A percentile compares a stretch with the other conserved stretches of the same genome.
Evolutionary conservation across 192 early-diverging fungal species (phyloP).

Genomic region (Fimicolochytrium jonesii): DNA sequence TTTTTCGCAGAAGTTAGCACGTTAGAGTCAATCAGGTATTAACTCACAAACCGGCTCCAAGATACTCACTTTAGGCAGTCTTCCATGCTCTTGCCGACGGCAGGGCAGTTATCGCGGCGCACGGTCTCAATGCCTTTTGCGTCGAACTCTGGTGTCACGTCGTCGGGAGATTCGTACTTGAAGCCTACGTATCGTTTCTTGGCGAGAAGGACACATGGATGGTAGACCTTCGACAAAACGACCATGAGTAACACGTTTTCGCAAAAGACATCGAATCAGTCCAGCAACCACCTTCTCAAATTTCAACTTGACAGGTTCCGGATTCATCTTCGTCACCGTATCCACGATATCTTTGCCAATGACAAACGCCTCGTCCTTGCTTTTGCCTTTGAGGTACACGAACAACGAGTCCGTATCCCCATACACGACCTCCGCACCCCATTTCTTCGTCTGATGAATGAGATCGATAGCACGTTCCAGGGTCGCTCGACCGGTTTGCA

Average conservation of each 20-base stretch:
- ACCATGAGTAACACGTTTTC: background rate
- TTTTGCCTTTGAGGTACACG: slow-evolving; percentile 63
- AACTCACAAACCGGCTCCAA: background rate
- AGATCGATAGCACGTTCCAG: slow-evolving; percentile 69
- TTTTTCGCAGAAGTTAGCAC: background rate
- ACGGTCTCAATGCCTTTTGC: slow-evolving; percentile 96
- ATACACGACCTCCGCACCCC: slow-evolving; percentile 84
- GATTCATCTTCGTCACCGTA: slow-evolving; percentile 68
- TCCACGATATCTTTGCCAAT: slow-evolving; percentile 79
- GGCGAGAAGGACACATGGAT: slow-evolving; percentile 80
- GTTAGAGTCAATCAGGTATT: background rate
- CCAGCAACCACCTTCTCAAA: slow-evolving; percentile 76
- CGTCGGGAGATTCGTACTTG: slow-evolving; percentile 64
- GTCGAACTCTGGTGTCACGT: slow-evolving; percentile 76
- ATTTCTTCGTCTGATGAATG: slow-evolving; percentile 56
- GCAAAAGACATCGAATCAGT: background rate
- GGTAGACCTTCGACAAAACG: slow-evolving; percentile 59
- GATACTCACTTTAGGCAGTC: slow-evolving; percentile 57
- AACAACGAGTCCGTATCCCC: slow-evolving; percentile 95
- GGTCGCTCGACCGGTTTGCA: slow-evolving; percentile 77
- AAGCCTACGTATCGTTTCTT: slow-evolving; percentile 94
- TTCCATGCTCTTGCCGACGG: slow-evolving; percentile 76
- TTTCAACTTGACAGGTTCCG: slow-evolving; percentile 81
- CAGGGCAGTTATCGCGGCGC: slow-evolving; percentile 78
- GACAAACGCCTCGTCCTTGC: slow-evolving; percentile 69